phyloP scores from a whole-genome alignment of 2,329 filamentous ascomycete species.

The Fusarium sarcochroum region DNA sequence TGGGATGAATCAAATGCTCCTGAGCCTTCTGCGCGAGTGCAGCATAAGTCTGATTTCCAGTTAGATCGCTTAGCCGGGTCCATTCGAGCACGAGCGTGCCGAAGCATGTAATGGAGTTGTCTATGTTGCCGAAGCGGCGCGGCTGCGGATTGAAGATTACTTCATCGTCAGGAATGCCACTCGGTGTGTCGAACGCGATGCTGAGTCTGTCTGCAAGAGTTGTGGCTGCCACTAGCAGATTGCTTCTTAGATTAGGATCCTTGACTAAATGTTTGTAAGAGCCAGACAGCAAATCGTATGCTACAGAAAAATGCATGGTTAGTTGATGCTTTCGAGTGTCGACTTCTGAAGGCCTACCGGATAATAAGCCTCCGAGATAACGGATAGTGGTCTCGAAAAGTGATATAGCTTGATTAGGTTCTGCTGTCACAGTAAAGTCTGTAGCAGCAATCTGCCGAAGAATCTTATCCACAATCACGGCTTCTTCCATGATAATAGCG shows the following conservation, averaged over 20 bases:
- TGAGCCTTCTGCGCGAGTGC: constrained; percentile 32
- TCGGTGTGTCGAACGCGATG: constrained; percentile 40
- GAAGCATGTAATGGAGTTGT: constrained; percentile 40
- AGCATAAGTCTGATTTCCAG: constrained; percentile 25
- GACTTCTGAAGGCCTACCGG: not conserved
- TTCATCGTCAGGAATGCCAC: constrained; percentile 40
- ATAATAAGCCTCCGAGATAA: constrained; percentile 38
- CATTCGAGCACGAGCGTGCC: constrained; percentile 40
- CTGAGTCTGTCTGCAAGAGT: constrained; percentile 33
- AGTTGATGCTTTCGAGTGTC: not conserved
- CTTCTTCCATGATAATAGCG: constrained; percentile 38
- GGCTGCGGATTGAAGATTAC: constrained; percentile 31
- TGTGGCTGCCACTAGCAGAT: constrained; percentile 1
- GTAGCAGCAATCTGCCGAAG: constrained; percentile 29
- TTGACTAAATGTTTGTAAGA: constrained; percentile 28
- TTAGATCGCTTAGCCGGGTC: constrained; percentile 38
- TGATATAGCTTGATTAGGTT: constrained; percentile 19
- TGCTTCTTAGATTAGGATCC: not conserved
- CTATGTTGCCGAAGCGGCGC: constrained; percentile 20
- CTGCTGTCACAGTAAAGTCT: constrained; percentile 28
- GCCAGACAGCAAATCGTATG: constrained; percentile 32
- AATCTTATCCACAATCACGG: constrained; percentile 35
- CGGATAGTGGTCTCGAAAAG: constrained; percentile 40
- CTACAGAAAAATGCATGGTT: not conserved
- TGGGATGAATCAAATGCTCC: constrained; percentile 28